A percentile compares a stretch with the other conserved stretches of the same genome.
phyloP scores from a whole-genome alignment of 345 rosid species.

The Kandelia obovata region DNA sequence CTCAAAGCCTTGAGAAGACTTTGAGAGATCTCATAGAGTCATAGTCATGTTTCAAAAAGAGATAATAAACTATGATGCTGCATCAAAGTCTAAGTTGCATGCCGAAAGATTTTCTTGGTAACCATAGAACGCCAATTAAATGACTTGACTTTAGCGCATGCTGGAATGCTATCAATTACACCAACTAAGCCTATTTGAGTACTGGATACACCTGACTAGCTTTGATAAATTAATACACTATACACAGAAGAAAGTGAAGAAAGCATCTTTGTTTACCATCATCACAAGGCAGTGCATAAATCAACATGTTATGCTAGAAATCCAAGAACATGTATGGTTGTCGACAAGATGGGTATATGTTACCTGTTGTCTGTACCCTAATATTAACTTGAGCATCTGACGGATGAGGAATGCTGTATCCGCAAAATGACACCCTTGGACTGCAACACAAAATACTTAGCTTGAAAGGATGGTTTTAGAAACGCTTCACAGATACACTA shows the following conservation, averaged over 20 bases:
- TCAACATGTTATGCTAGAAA: no score
- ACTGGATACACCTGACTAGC: not conserved
- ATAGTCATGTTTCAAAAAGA: no score
- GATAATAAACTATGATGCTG: no score
- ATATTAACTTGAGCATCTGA: conserved; percentile 72
- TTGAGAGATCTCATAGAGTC: no score
- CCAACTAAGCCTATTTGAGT: no score
- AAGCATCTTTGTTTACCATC: not conserved
- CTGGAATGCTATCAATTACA: no score
- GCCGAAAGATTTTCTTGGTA: no score
- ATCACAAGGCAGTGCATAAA: not conserved
- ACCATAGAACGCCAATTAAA: no score
- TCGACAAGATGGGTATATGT: not conserved
- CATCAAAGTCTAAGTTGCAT: no score
- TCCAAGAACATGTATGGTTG: not conserved
- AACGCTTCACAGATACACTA: not conserved
- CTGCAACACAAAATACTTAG: conserved; percentile 40
- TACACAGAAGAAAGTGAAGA: no score
- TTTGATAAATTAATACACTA: not conserved
- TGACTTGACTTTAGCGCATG: no score
- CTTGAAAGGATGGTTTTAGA: not conserved
- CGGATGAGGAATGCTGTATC: conserved; percentile 92
- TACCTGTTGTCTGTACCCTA: conserved; percentile 94
- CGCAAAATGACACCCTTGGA: conserved; percentile 66
- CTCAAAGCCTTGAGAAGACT: no score